These are phyloP conservation scores for Kurtzmaniella quercitrusa DNA, from an alignment of 1,139 yeast species.

Conservation along the genomic window DNA sequence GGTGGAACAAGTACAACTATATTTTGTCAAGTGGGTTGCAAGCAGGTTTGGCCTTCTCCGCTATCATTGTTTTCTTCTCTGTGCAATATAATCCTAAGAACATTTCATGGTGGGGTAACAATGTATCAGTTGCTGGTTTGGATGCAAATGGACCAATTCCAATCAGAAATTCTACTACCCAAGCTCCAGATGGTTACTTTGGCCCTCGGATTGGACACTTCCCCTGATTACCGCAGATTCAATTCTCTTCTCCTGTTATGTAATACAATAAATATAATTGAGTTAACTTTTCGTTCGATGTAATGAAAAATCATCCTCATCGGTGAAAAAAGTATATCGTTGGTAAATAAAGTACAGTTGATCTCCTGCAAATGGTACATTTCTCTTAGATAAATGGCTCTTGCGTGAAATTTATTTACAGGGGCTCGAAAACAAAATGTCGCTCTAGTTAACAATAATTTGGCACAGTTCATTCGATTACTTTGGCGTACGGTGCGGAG, in stretches of 20 bases:
- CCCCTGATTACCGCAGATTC: slow-evolving; percentile 13
- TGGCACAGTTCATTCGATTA: no score
- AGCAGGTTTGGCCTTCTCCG: slow-evolving; percentile 51
- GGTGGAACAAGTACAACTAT: slow-evolving; percentile 60
- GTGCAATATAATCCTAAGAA: slow-evolving; percentile 38
- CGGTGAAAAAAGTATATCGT: no score
- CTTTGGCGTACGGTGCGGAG: no score
- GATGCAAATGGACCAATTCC: slow-evolving; percentile 24
- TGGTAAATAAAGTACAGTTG: no score
- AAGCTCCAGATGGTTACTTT: slow-evolving; percentile 39
- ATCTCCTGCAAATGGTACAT: no score
- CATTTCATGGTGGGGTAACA: slow-evolving; percentile 58
- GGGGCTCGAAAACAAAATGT: no score
- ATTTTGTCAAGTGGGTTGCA: slow-evolving; percentile 49
- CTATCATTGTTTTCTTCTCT: slow-evolving; percentile 49
- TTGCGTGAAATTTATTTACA: no score
- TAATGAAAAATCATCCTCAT: no score
- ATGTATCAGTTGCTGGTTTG: slow-evolving; percentile 34
- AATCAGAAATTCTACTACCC: slow-evolving; percentile 7
- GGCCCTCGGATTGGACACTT: slow-evolving; percentile 37
- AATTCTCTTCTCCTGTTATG: not conserved
- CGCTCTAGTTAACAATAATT: no score
- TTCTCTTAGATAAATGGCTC: no score
- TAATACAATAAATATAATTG: no score
- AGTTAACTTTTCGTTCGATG: no score